Evolutionary conservation across 2,329 filamentous ascomycete species (phyloP).

Genomic region (Ophiostoma sp.): DNA sequence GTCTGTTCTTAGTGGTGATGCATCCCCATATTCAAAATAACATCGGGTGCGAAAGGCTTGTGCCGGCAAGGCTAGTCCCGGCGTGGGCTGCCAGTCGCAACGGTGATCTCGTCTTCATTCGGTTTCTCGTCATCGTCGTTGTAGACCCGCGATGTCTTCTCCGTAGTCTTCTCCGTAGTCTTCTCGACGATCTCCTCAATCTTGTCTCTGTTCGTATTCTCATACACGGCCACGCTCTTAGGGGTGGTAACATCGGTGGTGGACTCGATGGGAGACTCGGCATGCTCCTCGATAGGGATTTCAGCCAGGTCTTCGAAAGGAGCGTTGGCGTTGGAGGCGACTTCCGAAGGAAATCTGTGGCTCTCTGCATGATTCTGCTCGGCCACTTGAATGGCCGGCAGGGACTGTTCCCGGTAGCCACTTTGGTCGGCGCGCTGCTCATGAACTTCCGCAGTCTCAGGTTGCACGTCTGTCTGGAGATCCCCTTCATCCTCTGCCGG

Average conservation of each 20-base stretch:
- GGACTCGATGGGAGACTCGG: background rate
- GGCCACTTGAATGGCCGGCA: background rate
- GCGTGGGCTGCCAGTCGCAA: conserved; percentile 1
- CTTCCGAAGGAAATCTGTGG: background rate
- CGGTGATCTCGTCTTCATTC: conserved; percentile 7
- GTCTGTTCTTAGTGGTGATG: no score
- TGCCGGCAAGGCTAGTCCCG: background rate
- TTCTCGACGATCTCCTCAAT: no score
- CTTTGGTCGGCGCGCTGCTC: background rate
- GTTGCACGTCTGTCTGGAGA: background rate
- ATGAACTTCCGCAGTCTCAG: background rate
- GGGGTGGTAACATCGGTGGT: background rate
- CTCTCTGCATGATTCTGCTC: background rate
- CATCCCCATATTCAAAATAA: no score
- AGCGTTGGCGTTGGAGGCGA: background rate
- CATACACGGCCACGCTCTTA: background rate
- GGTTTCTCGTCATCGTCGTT: background rate
- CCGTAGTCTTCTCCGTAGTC: background rate
- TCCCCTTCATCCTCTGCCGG: background rate
- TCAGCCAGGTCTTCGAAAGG: background rate
- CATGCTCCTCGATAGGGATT: background rate
- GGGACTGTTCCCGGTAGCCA: background rate
- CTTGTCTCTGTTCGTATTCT: no score
- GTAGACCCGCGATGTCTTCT: background rate
- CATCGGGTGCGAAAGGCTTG: background rate